phyloP scores from a whole-genome alignment of 306 rosid species.

The Castanea sativa region DNA sequence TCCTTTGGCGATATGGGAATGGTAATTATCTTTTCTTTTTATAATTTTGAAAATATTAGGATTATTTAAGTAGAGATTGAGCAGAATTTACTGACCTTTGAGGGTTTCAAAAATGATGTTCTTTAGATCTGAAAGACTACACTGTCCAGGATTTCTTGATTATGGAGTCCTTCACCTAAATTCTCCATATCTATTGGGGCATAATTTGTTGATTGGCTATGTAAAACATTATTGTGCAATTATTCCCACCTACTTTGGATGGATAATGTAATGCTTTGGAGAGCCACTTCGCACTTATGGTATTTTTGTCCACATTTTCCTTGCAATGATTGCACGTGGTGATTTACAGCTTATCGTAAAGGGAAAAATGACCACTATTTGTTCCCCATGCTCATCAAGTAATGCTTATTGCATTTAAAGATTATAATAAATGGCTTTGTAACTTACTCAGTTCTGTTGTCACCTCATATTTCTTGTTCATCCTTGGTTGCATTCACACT shows the following conservation, averaged over 20 bases:
- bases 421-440: not conserved
- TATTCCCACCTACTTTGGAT: not conserved
- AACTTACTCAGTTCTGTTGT: too few relatives aligned
- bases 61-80: slow-evolving; percentile 6
- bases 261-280: not conserved
- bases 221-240: not conserved
- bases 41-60: not conserved
- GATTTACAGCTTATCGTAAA: not conserved
- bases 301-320: not conserved
- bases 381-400: not conserved
- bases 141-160: not conserved
- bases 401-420: not conserved
- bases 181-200: not conserved
- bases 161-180: slow-evolving; percentile 5
- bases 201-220: not conserved
- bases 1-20: slow-evolving; percentile 36
- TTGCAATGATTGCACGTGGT: not conserved
- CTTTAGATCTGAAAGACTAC: not conserved
- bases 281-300: not conserved
- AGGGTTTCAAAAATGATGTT: slow-evolving; percentile 8
- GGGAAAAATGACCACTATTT: not conserved
- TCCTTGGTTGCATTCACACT: too few relatives aligned
- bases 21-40: slow-evolving; percentile 41
- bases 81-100: slow-evolving; percentile 11
- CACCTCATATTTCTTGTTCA: too few relatives aligned